phyloP scores from a whole-genome alignment of 2,329 filamentous ascomycete genomes.

The Gremmenia infestans region DNA sequence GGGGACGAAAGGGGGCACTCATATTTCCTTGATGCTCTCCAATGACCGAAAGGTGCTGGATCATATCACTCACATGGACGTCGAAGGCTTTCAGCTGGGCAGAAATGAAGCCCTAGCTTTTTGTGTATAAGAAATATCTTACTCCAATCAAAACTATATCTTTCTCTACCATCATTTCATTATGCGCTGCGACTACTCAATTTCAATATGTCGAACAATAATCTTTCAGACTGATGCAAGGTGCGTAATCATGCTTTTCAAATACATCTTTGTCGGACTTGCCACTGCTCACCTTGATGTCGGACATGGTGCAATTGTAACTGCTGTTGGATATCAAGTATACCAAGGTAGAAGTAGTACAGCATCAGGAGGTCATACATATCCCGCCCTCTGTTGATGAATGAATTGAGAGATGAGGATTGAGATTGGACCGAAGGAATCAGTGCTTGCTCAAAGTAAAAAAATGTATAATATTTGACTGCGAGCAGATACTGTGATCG shows the following conservation, averaged over 20 bases:
- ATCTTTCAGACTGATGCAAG: neutral
- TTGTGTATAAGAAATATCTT: neutral
- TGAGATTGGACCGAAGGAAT: too few relatives aligned
- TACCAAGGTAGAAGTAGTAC: conserved; percentile 49
- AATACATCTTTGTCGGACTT: conserved; percentile 44
- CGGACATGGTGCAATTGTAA: conserved; percentile 55
- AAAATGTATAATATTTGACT: too few relatives aligned
- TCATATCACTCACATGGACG: neutral
- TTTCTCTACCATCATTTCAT: neutral
- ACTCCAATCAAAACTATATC: neutral
- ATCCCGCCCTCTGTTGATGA: neutral
- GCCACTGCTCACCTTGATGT: conserved; percentile 45
- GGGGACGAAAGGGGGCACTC: neutral
- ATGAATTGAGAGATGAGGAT: too few relatives aligned
- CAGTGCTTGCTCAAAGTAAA: too few relatives aligned
- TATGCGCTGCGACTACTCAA: neutral
- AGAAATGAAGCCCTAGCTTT: neutral
- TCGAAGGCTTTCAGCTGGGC: too few relatives aligned
- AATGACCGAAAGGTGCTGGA: neutral
- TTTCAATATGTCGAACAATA: too few relatives aligned
- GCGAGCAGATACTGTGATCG: too few relatives aligned
- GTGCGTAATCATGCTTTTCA: conserved; percentile 34
- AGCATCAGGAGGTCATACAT: conserved; percentile 42
- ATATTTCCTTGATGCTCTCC: neutral
- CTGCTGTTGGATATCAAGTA: conserved; percentile 41